These are phyloP conservation scores for Fusarium sp. DNA, from an alignment of 2,329 filamentous ascomycete genomes.

Conservation along the genomic window DNA sequence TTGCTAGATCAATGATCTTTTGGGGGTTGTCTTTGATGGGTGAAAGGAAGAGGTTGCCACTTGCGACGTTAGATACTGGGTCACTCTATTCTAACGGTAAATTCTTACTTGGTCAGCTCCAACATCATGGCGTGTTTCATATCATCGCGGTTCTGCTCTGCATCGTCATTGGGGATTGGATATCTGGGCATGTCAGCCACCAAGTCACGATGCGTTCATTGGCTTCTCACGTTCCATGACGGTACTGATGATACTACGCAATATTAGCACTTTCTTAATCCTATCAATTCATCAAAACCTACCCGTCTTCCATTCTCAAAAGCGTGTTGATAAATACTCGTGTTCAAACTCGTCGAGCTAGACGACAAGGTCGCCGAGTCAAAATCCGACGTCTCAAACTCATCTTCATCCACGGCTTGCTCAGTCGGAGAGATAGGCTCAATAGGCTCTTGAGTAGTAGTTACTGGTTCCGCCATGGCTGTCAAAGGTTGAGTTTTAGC, in stretches of 20 bases:
- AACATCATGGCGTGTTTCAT: conserved; percentile 49
- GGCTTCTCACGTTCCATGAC: conserved; percentile 32
- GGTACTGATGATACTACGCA: conserved; percentile 38
- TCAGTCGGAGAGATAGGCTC: conserved; percentile 16
- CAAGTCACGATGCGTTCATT: rapidly evolving
- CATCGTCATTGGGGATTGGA: conserved; percentile 43
- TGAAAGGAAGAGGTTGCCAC: conserved; percentile 36
- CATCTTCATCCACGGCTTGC: conserved; percentile 26
- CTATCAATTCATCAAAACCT: rapidly evolving
- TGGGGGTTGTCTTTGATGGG: conserved; percentile 26
- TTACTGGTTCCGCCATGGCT: conserved; percentile 10
- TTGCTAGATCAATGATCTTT: conserved; percentile 40
- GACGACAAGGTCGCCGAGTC: conserved; percentile 26
- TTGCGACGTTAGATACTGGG: not conserved
- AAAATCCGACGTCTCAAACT: conserved; percentile 37
- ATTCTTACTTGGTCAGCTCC: conserved; percentile 39
- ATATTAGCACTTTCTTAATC: not conserved
- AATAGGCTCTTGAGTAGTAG: conserved; percentile 1
- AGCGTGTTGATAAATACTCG: conserved; percentile 40
- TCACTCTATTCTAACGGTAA: rapidly evolving
- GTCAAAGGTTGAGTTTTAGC: not conserved
- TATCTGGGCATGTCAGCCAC: conserved; percentile 37
- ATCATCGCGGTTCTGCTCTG: conserved; percentile 43
- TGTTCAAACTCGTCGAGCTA: conserved; percentile 34
- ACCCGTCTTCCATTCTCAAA: conserved; percentile 42